phyloP scores from a whole-genome alignment of 257 asterid species.

The Solanum piurae region DNA sequence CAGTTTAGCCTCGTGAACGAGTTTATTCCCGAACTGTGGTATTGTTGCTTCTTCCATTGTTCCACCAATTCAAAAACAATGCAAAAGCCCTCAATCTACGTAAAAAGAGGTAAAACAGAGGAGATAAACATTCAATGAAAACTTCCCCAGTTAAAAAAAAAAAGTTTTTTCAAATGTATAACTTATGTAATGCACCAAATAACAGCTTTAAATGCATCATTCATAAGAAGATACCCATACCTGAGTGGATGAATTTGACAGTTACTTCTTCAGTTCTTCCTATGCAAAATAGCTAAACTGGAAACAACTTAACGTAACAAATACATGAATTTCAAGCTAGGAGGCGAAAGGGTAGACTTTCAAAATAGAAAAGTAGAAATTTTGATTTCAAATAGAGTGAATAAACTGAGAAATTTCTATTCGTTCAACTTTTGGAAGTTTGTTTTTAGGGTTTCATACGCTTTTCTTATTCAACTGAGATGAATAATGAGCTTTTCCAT shows the following conservation, averaged over 20 bases:
- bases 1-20: conserved; percentile 54
- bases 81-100: neutral
- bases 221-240: neutral
- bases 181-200: neutral
- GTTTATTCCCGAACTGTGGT: conserved; percentile 9
- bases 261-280: neutral
- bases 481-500: neutral
- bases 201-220: neutral
- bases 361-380: neutral
- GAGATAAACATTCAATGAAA: neutral
- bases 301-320: neutral
- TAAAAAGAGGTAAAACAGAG: neutral
- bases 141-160: neutral
- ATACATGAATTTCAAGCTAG: neutral
- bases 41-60: neutral
- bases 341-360: neutral
- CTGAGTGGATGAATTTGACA: neutral
- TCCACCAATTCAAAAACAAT: neutral
- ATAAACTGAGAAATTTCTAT: neutral
- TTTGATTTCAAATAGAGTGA: neutral
- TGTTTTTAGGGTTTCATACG: neutral
- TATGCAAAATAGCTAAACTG: neutral
- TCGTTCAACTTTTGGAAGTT: neutral
- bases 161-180: neutral
- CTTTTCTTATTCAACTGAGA: neutral